A percentile compares a stretch with the other conserved stretches of the same genome.
These are phyloP conservation scores for Yamadazyma sp. DNA, from an alignment of 1,139 yeast genomes.

Conservation along the genomic window DNA sequence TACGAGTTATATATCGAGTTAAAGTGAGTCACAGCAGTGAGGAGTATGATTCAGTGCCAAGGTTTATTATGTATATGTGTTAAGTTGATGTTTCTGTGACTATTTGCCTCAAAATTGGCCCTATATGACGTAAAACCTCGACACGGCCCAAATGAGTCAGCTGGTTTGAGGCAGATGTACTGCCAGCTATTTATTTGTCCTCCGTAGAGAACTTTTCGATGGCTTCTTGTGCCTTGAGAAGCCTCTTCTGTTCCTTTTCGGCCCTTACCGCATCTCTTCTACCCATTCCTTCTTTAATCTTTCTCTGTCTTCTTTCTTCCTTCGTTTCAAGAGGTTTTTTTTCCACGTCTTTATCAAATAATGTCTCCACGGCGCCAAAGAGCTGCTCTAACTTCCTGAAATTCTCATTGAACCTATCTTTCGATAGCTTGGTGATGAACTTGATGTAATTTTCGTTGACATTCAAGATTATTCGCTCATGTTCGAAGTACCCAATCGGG, in stretches of 20 bases:
- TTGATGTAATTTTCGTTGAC: slow-evolving; percentile 52
- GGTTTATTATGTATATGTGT: too few species aligned
- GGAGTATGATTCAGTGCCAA: too few species aligned
- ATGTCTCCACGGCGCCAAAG: slow-evolving; percentile 38
- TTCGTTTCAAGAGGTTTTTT: slow-evolving; percentile 25
- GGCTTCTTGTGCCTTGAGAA: slow-evolving; percentile 6
- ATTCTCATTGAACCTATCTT: slow-evolving; percentile 66
- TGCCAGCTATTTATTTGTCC: background rate
- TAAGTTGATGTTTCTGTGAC: too few species aligned
- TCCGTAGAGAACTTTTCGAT: background rate
- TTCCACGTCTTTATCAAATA: slow-evolving; percentile 13
- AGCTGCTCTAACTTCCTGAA: slow-evolving; percentile 52
- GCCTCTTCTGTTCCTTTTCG: slow-evolving; percentile 20
- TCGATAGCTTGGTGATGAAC: slow-evolving; percentile 49
- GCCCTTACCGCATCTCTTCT: slow-evolving; percentile 38
- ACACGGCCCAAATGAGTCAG: too few species aligned
- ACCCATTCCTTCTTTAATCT: slow-evolving; percentile 60
- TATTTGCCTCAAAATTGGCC: too few species aligned
- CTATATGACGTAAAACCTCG: too few species aligned
- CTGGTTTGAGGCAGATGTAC: too few species aligned
- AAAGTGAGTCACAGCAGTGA: too few species aligned
- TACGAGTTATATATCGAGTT: too few species aligned
- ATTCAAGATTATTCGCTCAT: slow-evolving; percentile 31
- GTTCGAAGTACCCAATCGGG: slow-evolving; percentile 62
- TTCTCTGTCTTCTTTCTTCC: slow-evolving; percentile 62